Conservation (phyloP, 495 filamentous ascomycete species). For the Opeltia flavorubescens region DNA sequence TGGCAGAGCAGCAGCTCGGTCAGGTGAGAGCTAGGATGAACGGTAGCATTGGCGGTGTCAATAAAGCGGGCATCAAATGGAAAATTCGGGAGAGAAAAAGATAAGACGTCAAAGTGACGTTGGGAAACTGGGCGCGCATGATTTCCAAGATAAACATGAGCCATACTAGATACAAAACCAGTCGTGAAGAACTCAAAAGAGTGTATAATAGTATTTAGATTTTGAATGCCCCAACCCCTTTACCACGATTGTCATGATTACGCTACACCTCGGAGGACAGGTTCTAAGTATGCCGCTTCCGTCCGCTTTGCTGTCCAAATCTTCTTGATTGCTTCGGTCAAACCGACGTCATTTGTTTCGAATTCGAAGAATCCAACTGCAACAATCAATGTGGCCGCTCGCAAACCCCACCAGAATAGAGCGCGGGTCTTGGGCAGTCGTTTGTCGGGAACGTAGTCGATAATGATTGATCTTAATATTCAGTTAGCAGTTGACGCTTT, state of each 20-base stretch:
- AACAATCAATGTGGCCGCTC: conserved; percentile 62
- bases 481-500: conserved; percentile 8
- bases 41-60: conserved; percentile 64
- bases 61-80: conserved; percentile 69
- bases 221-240: too few species aligned
- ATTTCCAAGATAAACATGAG: too few species aligned
- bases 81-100: conserved; percentile 73
- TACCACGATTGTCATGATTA: neutral
- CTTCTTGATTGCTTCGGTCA: conserved; percentile 76
- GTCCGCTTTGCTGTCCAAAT: conserved; percentile 54
- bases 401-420: conserved; percentile 60
- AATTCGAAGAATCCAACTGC: conserved; percentile 91
- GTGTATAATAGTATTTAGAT: too few species aligned
- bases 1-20: conserved; percentile 65
- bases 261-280: neutral
- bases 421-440: conserved; percentile 52
- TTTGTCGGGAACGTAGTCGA: conserved; percentile 75
- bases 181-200: too few species aligned
- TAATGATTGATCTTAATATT: conserved; percentile 48
- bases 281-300: neutral
- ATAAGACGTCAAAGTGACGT: conserved; percentile 32
- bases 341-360: conserved; percentile 96
- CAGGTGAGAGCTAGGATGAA: conserved; percentile 66
- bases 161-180: too few species aligned
- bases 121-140: too few species aligned